Percentiles rank a stretch among this genome's conserved stretches.
phyloP scores from a whole-genome alignment of 495 filamentous ascomycete genomes.

The Mytilinidion resinicola region DNA sequence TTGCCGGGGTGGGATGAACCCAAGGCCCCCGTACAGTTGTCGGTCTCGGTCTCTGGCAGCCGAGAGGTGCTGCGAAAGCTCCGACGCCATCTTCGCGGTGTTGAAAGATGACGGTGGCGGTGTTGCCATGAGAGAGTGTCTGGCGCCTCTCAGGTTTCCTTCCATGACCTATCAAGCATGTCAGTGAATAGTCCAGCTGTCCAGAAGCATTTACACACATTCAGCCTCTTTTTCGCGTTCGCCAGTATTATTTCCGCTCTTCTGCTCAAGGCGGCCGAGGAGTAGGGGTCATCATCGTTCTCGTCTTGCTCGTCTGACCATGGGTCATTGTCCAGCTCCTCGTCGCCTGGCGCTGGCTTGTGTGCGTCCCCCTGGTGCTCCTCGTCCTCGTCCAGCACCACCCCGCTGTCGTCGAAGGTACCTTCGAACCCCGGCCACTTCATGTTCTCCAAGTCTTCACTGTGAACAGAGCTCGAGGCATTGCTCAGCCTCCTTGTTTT shows the following conservation, averaged over 20 bases:
- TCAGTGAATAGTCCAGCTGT: conserved; percentile 2
- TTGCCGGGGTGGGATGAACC: conserved; percentile 15
- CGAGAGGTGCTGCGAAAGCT: conserved; percentile 23
- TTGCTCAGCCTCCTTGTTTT: conserved; percentile 21
- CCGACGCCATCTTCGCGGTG: conserved; percentile 15
- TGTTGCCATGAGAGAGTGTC: conserved; percentile 52
- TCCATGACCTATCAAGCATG: conserved; percentile 68
- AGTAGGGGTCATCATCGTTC: conserved; percentile 47
- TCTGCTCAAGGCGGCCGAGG: conserved; percentile 68
- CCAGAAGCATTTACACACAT: conserved; percentile 52
- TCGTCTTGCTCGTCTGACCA: conserved; percentile 22
- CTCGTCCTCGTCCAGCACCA: conserved; percentile 20
- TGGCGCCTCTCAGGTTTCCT: conserved; percentile 74
- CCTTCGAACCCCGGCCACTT: conserved; percentile 28
- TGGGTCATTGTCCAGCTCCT: conserved; percentile 30
- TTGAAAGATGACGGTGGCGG: conserved; percentile 24
- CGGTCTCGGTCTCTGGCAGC: conserved; percentile 18
- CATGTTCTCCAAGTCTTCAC: conserved; percentile 31
- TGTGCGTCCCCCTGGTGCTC: conserved; percentile 19
- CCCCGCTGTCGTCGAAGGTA: conserved; percentile 24
- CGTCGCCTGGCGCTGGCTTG: conserved; percentile 9
- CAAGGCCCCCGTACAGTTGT: conserved; percentile 19
- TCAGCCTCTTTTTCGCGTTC: conserved; percentile 81
- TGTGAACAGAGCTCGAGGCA: conserved; percentile 28
- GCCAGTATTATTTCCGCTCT: conserved; percentile 82